Base-by-base conservation (phyloP, 1,284 basidiomycete species). In the Anthracocystis setariae region DNA sequence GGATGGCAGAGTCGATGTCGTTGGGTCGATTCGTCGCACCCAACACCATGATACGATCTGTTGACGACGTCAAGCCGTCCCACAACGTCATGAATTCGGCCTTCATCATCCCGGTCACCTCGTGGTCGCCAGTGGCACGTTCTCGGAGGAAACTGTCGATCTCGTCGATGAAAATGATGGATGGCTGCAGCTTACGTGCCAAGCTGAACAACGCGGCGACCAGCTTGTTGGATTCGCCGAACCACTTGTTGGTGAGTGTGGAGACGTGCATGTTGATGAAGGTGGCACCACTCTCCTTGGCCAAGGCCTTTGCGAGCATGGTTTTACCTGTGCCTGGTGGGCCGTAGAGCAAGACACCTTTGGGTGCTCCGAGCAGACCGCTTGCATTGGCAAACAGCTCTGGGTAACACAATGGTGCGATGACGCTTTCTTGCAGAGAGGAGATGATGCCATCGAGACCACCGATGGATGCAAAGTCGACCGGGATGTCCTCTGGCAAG, bases 1-100 rank as follows among this genome's bases (percentile, higher is more conserved):
- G 87, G 78, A 98, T 95, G 21, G 95, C 95, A 12, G 92, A 86
- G 84, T 99, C 96, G 58, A 99, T 98, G 79, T 97, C 95, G 75
- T 89, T 89, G 13, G 94, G 94, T 65, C 96, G 87, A 84, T 99
- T 98, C 7, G 95, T 98, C 0, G 94, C 95, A 27, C 95, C 95
- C 2, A 98, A 88, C 5, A 99, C 92, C 68, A 98, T 84, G 77
- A 99, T 95, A 21, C 93, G 88, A 48, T 87, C 86, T 15, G 85
- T 88, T 3, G 89, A 90, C 0, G 93, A 94, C 1, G 90, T 88
- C n/a, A 98, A 86, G 3, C 96, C 96, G 82, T 99, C 96, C 96
- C 96, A 98, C 35, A 97, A 86, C 90, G 93, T 96, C 94, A 98
- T 97, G 83, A 98, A 98, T 82, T 99, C 95, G 1, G 95, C 95